These are phyloP conservation scores for Podospora pseudopauciseta DNA, from an alignment of 495 filamentous ascomycete genomes.

Conservation along the genomic window DNA sequence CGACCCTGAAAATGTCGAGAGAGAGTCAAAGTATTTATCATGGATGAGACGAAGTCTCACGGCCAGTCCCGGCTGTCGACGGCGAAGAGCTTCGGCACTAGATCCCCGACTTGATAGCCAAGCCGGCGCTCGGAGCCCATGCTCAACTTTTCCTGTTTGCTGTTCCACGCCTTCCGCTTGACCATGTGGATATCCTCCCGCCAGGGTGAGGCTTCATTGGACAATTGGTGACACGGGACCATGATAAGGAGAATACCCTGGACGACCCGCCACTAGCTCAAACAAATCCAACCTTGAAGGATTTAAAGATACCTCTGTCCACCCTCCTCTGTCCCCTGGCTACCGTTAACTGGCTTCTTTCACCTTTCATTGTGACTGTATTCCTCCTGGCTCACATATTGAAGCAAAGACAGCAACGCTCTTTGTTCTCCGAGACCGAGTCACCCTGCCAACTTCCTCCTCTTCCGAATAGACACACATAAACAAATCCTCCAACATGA, in stretches of 20 bases:
- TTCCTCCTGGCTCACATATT: neutral
- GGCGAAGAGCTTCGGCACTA: neutral
- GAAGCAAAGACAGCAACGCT: constrained; percentile 5
- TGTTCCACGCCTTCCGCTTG: constrained; percentile 5
- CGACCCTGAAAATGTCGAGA: neutral
- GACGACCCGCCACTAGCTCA: constrained; percentile 1
- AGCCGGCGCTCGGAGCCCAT: constrained; percentile 1
- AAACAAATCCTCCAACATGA: constrained; percentile 22
- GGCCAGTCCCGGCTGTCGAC: neutral
- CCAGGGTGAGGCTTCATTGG: neutral
- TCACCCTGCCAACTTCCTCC: constrained; percentile 5
- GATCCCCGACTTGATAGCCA: neutral
- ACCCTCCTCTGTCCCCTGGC: neutral
- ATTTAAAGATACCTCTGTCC: constrained; percentile 1
- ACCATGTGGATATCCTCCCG: neutral
- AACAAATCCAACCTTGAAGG: constrained; percentile 2
- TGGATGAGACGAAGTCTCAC: neutral
- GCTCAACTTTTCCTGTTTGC: neutral
- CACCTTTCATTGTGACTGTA: neutral
- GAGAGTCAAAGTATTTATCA: neutral
- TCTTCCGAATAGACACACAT: constrained; percentile 15
- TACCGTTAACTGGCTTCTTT: neutral
- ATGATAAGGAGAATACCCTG: neutral
- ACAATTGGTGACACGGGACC: constrained; percentile 1
- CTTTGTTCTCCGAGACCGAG: neutral